Base-by-base conservation (phyloP, 2,329 filamentous ascomycete species). In the Ceratocystis huliohia region DNA sequence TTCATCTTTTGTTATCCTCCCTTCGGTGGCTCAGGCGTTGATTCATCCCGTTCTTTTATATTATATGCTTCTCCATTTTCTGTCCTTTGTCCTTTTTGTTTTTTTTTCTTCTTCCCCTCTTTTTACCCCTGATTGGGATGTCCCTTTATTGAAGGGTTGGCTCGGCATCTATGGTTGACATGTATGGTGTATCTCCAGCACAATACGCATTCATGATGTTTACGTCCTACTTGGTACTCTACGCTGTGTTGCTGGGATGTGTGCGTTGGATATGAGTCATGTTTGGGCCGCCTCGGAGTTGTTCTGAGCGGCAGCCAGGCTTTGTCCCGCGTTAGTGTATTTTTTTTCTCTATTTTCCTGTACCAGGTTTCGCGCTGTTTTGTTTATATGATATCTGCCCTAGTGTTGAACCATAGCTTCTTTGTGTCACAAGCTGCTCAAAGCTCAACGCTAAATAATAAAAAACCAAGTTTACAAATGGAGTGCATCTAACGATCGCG, bases 1-100 rank as follows among this genome's bases (percentile, higher is more conserved):
- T 65, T 28, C 56, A 30, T 61, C 57, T 45, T 56, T 22, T 67
- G 28, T 61, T 50, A 37, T 45, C n/a, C 53, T 64, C 41, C 56
- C 50, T 33, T 37, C 30, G 61, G 48, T 37, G 68, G 68, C 41
- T 66, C 62, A 66, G 67, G 66, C 57, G 61, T 68, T 68, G 66
- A 63, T 67, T 65, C 57, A 30, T 61, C 69, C 65, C 64, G 70
- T 72, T 70, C 20, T 57, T 66, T 64, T 56, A 66, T 69, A 65
- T 65, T 69, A 64, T 64, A 67, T 61, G 65, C 69, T 69, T 64
- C 56, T 56, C 61, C 64, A 62, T 56, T 65, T 68, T 56, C 30
- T 64, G 62, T 63, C 59, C 1, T 53, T 30, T 59, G 46, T 57
- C 10, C 45, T n/a, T 28, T 53, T 25, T 45, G 6, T 17, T 22